These are phyloP conservation scores for Saccharomycopsis amapae DNA, from an alignment of 805 yeast genomes.

Conservation along the genomic window DNA sequence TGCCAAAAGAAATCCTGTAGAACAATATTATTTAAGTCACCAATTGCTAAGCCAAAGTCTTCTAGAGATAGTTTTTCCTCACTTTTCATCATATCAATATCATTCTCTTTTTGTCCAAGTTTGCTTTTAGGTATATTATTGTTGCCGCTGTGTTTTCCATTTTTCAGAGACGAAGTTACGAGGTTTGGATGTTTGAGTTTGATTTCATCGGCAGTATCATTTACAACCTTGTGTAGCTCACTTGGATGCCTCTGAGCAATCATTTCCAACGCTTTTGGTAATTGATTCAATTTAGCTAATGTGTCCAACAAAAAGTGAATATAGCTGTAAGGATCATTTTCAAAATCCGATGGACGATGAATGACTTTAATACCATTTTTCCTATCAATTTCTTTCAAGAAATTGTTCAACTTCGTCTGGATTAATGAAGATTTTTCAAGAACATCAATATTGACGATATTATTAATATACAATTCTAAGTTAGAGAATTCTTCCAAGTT, in stretches of 20 bases:
- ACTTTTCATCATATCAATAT: not conserved
- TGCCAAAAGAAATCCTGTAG: constrained; percentile 66
- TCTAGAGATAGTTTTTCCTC: constrained; percentile 4
- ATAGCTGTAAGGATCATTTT: constrained; percentile 45
- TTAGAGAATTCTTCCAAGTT: constrained; percentile 30
- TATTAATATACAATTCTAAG: constrained; percentile 48
- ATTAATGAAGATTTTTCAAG: constrained; percentile 39
- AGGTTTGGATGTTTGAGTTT: constrained; percentile 45
- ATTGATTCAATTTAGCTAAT: constrained; percentile 51
- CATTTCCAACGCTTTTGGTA: constrained; percentile 50
- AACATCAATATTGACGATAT: constrained; percentile 52
- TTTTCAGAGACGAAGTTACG: too few relatives aligned
- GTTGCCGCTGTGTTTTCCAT: not conserved
- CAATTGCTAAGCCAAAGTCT: constrained; percentile 33
- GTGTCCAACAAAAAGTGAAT: constrained; percentile 47
- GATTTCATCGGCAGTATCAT: constrained; percentile 57
- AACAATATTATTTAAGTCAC: constrained; percentile 46
- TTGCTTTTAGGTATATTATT: not conserved
- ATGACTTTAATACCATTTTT: constrained; percentile 27
- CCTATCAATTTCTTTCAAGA: constrained; percentile 28
- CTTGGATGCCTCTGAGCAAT: constrained; percentile 46
- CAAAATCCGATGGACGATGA: constrained; percentile 31
- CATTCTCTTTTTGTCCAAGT: not conserved
- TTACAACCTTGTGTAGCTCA: constrained; percentile 60
- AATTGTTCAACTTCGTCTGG: constrained; percentile 31